These are phyloP conservation scores for Leccinum obscurum DNA, from an alignment of 768 basidiomycete species.

Conservation along the genomic window DNA sequence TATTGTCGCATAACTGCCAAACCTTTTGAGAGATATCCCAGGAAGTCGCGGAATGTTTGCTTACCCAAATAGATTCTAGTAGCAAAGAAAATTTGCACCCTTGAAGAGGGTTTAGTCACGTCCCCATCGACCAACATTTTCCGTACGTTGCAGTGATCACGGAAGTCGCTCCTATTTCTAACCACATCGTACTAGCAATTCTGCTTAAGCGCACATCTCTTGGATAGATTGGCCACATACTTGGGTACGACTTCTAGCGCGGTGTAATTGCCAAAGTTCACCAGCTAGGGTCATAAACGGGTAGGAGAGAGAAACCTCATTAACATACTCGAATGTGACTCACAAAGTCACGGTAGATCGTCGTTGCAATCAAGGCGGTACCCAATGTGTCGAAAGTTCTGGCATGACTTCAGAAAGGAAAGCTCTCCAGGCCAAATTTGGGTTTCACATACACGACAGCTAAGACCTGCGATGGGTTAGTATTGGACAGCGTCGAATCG, in stretches of 20 bases:
- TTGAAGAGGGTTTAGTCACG: background rate
- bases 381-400: conserved; percentile 1
- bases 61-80: conserved; percentile 10
- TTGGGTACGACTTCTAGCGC: background rate
- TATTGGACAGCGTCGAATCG: background rate
- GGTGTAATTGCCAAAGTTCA: conserved; percentile 3
- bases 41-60: background rate
- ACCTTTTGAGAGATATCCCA: background rate
- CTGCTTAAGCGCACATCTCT: background rate
- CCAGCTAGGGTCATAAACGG: background rate
- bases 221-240: conserved; percentile 1
- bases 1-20: conserved; percentile 8
- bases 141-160: conserved; percentile 7
- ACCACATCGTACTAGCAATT: conserved; percentile 1
- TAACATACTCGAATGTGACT: background rate
- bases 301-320: background rate
- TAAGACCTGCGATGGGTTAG: conserved; percentile 1
- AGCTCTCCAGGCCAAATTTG: background rate
- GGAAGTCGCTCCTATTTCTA: background rate
- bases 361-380: background rate
- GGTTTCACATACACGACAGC: background rate
- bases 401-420: background rate
- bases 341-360: conserved; percentile 4
- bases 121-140: background rate
- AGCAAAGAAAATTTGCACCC: conserved; percentile 10